phyloP scores from a whole-genome alignment of 495 filamentous ascomycete species.

The Penicillium riverlandense region DNA sequence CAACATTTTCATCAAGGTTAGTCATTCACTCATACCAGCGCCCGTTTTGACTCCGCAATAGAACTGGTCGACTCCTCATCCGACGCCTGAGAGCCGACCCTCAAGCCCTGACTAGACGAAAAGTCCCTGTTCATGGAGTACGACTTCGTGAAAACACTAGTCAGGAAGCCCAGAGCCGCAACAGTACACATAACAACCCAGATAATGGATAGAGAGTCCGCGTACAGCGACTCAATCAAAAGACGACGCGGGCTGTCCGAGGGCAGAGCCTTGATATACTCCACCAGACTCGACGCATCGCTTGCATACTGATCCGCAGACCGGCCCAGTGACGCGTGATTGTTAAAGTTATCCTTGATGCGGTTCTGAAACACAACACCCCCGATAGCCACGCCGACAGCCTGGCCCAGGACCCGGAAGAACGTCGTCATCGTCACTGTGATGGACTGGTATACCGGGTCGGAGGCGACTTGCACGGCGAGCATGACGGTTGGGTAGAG shows the following conservation, averaged over 20 bases:
- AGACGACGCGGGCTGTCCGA: neutral
- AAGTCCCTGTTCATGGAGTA: constrained; percentile 5
- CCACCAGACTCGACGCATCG: constrained; percentile 16
- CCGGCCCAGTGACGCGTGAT: constrained; percentile 1
- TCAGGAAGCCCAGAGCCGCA: constrained; percentile 1
- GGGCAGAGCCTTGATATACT: constrained; percentile 21
- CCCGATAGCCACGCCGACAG: constrained; percentile 49
- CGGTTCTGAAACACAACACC: constrained; percentile 30
- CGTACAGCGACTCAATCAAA: constrained; percentile 2
- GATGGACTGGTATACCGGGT: constrained; percentile 34
- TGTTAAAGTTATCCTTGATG: constrained; percentile 3
- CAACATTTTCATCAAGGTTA: too few species aligned
- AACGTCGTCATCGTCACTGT: constrained; percentile 50
- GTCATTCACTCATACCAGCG: too few species aligned
- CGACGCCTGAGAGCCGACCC: too few species aligned
- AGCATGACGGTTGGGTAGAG: constrained; percentile 41
- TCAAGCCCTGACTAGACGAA: constrained; percentile 1
- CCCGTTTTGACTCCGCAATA: too few species aligned
- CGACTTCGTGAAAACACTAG: constrained; percentile 1
- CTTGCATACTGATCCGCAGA: neutral
- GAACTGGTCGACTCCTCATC: too few species aligned
- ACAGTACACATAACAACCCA: constrained; percentile 10
- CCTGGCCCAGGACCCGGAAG: constrained; percentile 48
- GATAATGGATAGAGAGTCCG: constrained; percentile 2
- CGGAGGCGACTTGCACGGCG: constrained; percentile 41